phyloP scores from a whole-genome alignment of 768 basidiomycete species.

The Tricholoma hemisulphureum region DNA sequence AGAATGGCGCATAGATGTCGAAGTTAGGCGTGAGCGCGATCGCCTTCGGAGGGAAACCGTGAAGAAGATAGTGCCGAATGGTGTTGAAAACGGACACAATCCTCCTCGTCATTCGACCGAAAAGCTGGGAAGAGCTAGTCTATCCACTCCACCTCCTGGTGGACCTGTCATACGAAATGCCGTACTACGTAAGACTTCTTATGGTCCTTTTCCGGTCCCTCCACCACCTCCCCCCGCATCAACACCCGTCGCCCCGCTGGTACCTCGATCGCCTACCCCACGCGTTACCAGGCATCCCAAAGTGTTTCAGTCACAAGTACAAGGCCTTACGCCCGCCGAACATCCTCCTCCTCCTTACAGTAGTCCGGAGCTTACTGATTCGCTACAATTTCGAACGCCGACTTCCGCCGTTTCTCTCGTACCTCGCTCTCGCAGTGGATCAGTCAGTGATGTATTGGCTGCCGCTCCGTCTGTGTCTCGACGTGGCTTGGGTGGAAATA shows the following conservation, averaged over 20 bases:
- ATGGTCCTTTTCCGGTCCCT: constrained; percentile 29
- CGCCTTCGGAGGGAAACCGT: constrained; percentile 64
- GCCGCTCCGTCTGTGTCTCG: constrained; percentile 29
- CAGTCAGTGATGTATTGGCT: constrained; percentile 60
- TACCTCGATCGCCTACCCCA: constrained; percentile 44
- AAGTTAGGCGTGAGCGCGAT: constrained; percentile 72
- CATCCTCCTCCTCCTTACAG: constrained; percentile 74
- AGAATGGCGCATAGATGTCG: constrained; percentile 84
- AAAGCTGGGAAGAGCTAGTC: constrained; percentile 46
- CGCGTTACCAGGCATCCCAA: constrained; percentile 34
- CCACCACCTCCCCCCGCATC: constrained; percentile 30
- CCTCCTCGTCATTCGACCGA: constrained; percentile 41
- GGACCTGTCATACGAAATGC: constrained; percentile 28
- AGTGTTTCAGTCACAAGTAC: constrained; percentile 29
- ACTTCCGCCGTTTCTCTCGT: constrained; percentile 42
- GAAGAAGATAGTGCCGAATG: constrained; percentile 47
- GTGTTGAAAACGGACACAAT: constrained; percentile 32
- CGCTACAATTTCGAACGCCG: constrained; percentile 37
- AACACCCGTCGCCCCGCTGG: constrained; percentile 24
- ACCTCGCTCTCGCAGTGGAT: constrained; percentile 50
- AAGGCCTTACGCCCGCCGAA: constrained; percentile 35
- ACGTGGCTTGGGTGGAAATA: constrained; percentile 31
- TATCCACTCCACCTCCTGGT: constrained; percentile 48
- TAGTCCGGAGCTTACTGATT: constrained; percentile 29
- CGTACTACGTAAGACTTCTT: constrained; percentile 42